Evolutionary conservation across 108 stramenopile genomes (phyloP).

Genomic region (Tribonema minus): DNA sequence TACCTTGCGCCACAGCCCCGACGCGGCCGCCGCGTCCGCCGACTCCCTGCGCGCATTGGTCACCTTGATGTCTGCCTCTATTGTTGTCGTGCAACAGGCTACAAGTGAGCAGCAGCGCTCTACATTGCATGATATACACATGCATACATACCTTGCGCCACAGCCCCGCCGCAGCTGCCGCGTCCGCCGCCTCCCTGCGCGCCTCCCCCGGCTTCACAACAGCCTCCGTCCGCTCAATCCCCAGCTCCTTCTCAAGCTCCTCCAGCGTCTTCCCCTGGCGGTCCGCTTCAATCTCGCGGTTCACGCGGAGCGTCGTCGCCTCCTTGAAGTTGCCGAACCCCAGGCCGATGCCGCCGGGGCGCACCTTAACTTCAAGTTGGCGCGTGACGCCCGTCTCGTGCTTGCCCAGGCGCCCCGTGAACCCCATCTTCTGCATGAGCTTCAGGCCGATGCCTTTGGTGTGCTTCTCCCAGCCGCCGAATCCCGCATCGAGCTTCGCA

Average conservation of each 20-base stretch:
- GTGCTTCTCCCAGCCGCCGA: conserved; percentile 41
- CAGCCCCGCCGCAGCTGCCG: background rate
- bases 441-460: conserved; percentile 38
- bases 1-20: background rate
- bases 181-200: background rate
- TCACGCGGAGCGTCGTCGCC: conserved; percentile 37
- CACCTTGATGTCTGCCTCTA: no score
- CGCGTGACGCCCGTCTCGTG: conserved; percentile 50
- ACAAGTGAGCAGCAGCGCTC: no score
- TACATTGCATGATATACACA: no score
- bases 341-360: conserved; percentile 37
- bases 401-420: conserved; percentile 46
- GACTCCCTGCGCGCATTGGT: background rate
- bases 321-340: conserved; percentile 53
- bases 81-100: no score
- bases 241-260: conserved; percentile 27
- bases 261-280: conserved; percentile 32
- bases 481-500: conserved; percentile 23
- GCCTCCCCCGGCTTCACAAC: background rate
- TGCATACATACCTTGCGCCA: background rate
- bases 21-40: background rate
- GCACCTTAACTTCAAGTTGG: conserved; percentile 44
- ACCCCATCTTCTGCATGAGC: conserved; percentile 46
- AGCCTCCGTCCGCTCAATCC: conserved; percentile 1
- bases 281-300: background rate